phyloP scores from a whole-genome alignment of 2,329 filamentous ascomycete species.

The Trichoderma koningii region DNA sequence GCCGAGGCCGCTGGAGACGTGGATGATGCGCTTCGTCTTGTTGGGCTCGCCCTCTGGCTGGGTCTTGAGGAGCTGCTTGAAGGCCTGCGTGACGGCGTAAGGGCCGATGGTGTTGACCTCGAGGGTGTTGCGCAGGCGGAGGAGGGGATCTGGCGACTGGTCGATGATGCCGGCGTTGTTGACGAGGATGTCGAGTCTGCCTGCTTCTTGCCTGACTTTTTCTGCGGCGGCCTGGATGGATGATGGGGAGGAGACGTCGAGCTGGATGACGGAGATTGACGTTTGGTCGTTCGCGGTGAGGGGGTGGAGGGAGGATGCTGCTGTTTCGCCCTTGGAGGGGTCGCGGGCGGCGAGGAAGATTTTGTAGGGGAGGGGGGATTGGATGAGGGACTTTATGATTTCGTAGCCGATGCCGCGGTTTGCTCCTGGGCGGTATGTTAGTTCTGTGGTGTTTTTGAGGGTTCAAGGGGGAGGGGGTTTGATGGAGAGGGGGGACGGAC shows the following conservation, averaged over 20 bases:
- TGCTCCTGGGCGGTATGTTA: slow-evolving; percentile 35
- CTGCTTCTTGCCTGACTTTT: slow-evolving; percentile 28
- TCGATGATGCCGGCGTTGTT: slow-evolving; percentile 46
- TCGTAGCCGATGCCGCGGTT: slow-evolving; percentile 53
- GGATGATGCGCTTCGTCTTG: slow-evolving; percentile 35
- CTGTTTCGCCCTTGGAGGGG: slow-evolving; percentile 42
- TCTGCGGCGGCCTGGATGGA: slow-evolving; percentile 32
- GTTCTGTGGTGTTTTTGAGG: background rate
- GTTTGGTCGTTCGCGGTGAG: background rate
- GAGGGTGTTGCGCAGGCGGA: slow-evolving; percentile 40
- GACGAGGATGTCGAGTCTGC: slow-evolving; percentile 44
- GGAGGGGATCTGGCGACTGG: slow-evolving; percentile 41
- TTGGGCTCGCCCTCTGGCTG: slow-evolving; percentile 25
- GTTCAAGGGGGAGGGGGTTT: background rate
- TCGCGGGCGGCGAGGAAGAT: slow-evolving; percentile 44
- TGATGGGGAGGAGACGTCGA: slow-evolving; percentile 33
- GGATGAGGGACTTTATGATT: slow-evolving; percentile 40
- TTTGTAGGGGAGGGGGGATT: slow-evolving; percentile 41
- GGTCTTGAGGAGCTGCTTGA: slow-evolving; percentile 39
- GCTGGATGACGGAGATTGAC: slow-evolving; percentile 48
- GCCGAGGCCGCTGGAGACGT: slow-evolving; percentile 40
- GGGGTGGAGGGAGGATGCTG: slow-evolving; percentile 46
- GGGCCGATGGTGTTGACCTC: slow-evolving; percentile 46
- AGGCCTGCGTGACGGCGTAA: slow-evolving; percentile 35
- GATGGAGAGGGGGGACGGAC: slow-evolving; percentile 29